Percentiles rank a stretch among this genome's conserved stretches.
phyloP scores from a whole-genome alignment of 1,284 basidiomycete species.

The Cutaneotrichosporon sp. region DNA sequence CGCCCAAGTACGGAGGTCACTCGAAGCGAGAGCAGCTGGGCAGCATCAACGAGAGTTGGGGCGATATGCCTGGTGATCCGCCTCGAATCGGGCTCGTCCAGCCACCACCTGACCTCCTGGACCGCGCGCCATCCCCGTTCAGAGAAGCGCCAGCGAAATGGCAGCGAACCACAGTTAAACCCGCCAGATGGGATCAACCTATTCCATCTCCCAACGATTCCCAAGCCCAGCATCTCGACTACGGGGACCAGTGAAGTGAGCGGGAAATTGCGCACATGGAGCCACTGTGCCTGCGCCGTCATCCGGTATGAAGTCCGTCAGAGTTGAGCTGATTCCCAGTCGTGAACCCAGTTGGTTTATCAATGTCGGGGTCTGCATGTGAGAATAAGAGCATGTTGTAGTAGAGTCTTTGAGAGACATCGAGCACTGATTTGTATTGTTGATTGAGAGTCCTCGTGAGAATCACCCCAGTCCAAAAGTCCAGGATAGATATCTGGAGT shows the following conservation, averaged over 20 bases:
- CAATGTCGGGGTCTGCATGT: not conserved
- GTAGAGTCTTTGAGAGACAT: not conserved
- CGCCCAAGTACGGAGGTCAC: constrained; percentile 35
- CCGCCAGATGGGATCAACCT: not conserved
- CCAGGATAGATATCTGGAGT: not conserved
- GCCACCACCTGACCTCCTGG: constrained; percentile 26
- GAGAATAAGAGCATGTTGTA: not conserved
- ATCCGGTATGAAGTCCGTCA: not conserved
- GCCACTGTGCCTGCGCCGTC: not conserved
- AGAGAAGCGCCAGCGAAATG: not conserved
- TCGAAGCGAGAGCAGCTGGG: constrained; percentile 42
- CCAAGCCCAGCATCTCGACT: not conserved
- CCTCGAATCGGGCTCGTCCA: constrained; percentile 36
- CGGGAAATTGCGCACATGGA: not conserved
- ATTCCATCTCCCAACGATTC: not conserved
- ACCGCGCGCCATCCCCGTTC: not conserved
- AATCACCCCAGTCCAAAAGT: too few species aligned
- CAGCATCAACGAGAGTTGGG: constrained; percentile 42
- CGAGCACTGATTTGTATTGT: not conserved
- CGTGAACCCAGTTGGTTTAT: not conserved
- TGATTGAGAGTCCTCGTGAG: not conserved
- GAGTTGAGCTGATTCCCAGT: not conserved
- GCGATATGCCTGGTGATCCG: constrained; percentile 31
- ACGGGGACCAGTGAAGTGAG: not conserved
- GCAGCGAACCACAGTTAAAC: not conserved